Conservation (phyloP, 768 basidiomycete genomes). For the Ramaria sp. region DNA sequence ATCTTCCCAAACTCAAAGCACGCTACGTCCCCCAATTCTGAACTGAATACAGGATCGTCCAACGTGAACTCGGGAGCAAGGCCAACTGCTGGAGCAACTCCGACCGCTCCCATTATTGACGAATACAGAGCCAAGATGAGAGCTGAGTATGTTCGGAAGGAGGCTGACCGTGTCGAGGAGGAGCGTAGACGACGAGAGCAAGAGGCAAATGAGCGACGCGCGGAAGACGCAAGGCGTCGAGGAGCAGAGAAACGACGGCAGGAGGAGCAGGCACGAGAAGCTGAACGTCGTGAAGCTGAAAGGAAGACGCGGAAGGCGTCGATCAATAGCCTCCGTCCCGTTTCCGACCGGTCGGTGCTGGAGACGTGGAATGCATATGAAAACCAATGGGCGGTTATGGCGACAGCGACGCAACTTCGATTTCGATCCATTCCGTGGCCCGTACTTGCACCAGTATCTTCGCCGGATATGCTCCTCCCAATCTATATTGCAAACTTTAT, state of each 20-base stretch:
- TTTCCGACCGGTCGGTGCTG: slow-evolving; percentile 1
- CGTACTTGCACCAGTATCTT: slow-evolving; percentile 29
- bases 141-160: slow-evolving; percentile 28
- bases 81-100: slow-evolving; percentile 5
- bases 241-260: slow-evolving; percentile 10
- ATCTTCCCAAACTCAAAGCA: not conserved
- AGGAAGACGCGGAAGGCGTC: slow-evolving; percentile 3
- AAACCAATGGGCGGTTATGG: slow-evolving; percentile 11
- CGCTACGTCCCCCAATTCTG: too few relatives aligned
- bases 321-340: not conserved
- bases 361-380: slow-evolving; percentile 13
- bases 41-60: not conserved
- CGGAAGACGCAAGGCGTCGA: slow-evolving; percentile 6
- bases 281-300: slow-evolving; percentile 4
- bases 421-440: slow-evolving; percentile 74
- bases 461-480: slow-evolving; percentile 39
- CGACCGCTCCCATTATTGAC: slow-evolving; percentile 14
- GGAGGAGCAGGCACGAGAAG: slow-evolving; percentile 10
- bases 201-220: slow-evolving; percentile 2
- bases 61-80: slow-evolving; percentile 10
- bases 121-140: slow-evolving; percentile 20
- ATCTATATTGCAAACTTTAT: slow-evolving; percentile 51
- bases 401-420: slow-evolving; percentile 29
- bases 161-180: slow-evolving; percentile 54
- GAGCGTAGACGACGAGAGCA: slow-evolving; percentile 4